Conservation (phyloP, 352 stramenopile species). For the Globisporangium polare region DNA sequence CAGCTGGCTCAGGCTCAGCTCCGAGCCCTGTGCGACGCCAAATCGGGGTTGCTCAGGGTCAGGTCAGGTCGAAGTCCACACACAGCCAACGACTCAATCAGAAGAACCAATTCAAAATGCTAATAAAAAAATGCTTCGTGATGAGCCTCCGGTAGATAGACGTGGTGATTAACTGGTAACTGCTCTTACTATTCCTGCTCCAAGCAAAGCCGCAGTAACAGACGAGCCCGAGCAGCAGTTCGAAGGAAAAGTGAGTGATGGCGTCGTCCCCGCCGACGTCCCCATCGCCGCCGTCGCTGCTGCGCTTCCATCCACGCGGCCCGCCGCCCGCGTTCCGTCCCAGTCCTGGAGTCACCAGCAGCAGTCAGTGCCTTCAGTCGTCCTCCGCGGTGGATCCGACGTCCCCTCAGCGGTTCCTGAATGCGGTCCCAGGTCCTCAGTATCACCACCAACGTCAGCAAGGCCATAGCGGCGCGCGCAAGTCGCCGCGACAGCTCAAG, state of each 20-base stretch:
- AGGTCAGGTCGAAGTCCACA: not conserved
- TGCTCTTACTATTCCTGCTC: not conserved
- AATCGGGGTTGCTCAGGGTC: too few species aligned
- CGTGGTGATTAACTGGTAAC: too few species aligned
- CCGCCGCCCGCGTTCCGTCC: not conserved
- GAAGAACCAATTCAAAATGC: not conserved
- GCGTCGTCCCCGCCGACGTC: not conserved
- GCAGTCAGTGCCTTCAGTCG: not conserved
- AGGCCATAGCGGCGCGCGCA: slow-evolving; percentile 7
- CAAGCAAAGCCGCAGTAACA: not conserved
- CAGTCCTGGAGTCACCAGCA: not conserved
- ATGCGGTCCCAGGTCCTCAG: not conserved
- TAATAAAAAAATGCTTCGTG: slow-evolving; percentile 12
- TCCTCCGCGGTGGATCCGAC: slow-evolving; percentile 1
- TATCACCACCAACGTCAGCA: not conserved
- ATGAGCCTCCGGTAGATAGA: too few species aligned
- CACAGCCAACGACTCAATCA: not conserved
- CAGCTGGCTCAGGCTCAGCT: too few species aligned
- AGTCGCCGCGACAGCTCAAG: slow-evolving; percentile 29
- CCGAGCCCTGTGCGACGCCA: too few species aligned
- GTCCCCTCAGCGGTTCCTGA: slow-evolving; percentile 10
- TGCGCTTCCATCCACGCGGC: slow-evolving; percentile 10
- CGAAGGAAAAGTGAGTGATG: not conserved
- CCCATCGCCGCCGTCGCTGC: not conserved
- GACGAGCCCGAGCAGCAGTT: too few species aligned